Conservation (phyloP, 176 grass and related monocot genomes). For the Thinopyrum elongatum region DNA sequence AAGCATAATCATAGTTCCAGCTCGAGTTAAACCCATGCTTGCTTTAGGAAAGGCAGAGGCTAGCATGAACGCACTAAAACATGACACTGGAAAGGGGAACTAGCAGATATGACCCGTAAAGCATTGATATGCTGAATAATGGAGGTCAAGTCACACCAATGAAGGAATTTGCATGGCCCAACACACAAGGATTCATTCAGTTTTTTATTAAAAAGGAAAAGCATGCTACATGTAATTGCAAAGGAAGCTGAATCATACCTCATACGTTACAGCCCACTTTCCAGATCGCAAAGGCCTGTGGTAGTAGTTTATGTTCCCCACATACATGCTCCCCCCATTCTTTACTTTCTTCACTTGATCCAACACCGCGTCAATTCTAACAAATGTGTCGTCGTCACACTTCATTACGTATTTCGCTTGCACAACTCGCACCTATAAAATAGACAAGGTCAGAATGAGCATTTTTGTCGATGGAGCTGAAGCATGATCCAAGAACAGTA, state of each 20-base stretch:
- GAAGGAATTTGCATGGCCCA: neutral
- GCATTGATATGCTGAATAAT: constrained; percentile 5
- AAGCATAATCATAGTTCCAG: neutral
- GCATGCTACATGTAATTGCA: neutral
- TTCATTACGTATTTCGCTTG: constrained; percentile 89
- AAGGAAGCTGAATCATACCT: constrained; percentile 51
- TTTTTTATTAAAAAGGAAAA: neutral
- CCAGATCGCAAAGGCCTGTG: constrained; percentile 72
- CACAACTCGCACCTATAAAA: constrained; percentile 55
- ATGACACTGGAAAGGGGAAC: neutral
- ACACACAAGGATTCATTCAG: neutral
- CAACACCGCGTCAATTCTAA: constrained; percentile 69
- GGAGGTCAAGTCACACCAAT: constrained; percentile 8
- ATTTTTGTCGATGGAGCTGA: neutral
- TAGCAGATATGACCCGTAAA: neutral
- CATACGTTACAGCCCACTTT: constrained; percentile 91
- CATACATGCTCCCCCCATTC: constrained; percentile 54
- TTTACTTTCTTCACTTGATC: constrained; percentile 65
- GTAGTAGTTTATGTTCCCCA: constrained; percentile 93
- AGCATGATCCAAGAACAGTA: neutral
- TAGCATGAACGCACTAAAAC: neutral
- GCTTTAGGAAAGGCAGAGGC: neutral
- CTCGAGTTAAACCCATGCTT: neutral
- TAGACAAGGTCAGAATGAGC: constrained; percentile 6
- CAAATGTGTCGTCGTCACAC: constrained; percentile 81